These are phyloP conservation scores for Nicotiana tomentosiformis DNA, from an alignment of 257 asterid species.

Conservation along the genomic window DNA sequence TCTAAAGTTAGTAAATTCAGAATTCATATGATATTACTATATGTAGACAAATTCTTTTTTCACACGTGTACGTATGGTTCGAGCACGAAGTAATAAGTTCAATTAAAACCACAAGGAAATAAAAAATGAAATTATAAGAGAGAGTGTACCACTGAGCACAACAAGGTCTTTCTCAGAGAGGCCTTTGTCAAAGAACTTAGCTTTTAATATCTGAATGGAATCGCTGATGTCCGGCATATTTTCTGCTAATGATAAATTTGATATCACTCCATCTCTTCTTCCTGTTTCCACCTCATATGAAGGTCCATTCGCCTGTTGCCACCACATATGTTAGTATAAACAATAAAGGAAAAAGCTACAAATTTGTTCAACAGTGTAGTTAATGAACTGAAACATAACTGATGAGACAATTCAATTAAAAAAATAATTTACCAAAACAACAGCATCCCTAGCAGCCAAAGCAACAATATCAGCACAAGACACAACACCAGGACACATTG, in stretches of 20 bases:
- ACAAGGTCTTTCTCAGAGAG: constrained; percentile 59
- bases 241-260: constrained; percentile 38
- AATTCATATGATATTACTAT: too few species aligned
- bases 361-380: not conserved
- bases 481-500: constrained; percentile 49
- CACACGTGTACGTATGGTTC: too few species aligned
- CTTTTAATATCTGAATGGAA: constrained; percentile 41
- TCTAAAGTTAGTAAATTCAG: too few species aligned
- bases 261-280: constrained; percentile 62
- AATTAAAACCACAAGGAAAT: too few species aligned
- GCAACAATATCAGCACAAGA: constrained; percentile 85
- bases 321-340: not conserved
- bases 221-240: constrained; percentile 69
- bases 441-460: constrained; percentile 83
- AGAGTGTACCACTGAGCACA: constrained; percentile 47
- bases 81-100: too few species aligned
- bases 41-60: too few species aligned
- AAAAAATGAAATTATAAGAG: not conserved
- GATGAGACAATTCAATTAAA: not conserved
- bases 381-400: not conserved
- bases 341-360: not conserved
- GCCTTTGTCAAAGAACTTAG: constrained; percentile 54
- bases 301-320: constrained; percentile 54
- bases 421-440: constrained; percentile 36
- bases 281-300: constrained; percentile 64